Percentiles rank a stretch among this genome's conserved stretches.
phyloP scores from a whole-genome alignment of 768 basidiomycete genomes.

The Boletus tylopilopsis region DNA sequence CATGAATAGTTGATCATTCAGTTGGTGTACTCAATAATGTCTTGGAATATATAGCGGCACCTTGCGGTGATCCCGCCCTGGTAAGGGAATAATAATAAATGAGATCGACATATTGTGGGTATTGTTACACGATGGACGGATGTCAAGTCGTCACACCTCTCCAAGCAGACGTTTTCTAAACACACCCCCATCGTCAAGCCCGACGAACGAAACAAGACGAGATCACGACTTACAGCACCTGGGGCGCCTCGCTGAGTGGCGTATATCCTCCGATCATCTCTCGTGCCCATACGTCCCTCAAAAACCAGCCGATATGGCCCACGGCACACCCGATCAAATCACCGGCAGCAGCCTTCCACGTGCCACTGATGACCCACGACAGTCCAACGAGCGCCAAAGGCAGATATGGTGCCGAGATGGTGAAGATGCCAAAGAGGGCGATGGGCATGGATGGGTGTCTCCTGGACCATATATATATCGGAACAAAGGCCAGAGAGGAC shows the following conservation, averaged over 20 bases:
- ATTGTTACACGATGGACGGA: slow-evolving; percentile 8
- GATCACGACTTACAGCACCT: slow-evolving; percentile 52
- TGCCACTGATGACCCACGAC: slow-evolving; percentile 78
- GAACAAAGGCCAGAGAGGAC: slow-evolving; percentile 87
- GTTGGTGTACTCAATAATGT: too few species aligned
- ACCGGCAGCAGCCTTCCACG: slow-evolving; percentile 78
- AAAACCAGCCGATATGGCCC: slow-evolving; percentile 82
- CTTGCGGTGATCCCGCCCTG: too few species aligned
- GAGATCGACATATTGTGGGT: slow-evolving; percentile 1
- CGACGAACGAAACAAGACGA: not conserved
- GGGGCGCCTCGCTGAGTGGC: slow-evolving; percentile 69
- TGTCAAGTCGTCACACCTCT: slow-evolving; percentile 35
- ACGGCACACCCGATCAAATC: slow-evolving; percentile 84
- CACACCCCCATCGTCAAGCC: too few species aligned
- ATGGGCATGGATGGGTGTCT: slow-evolving; percentile 95
- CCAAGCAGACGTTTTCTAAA: slow-evolving; percentile 65
- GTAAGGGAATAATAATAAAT: not conserved
- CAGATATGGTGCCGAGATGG: slow-evolving; percentile 93
- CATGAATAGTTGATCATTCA: too few species aligned
- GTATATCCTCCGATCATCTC: slow-evolving; percentile 80
- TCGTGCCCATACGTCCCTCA: slow-evolving; percentile 83
- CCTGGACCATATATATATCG: slow-evolving; percentile 96
- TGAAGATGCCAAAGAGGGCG: slow-evolving; percentile 91
- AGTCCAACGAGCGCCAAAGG: slow-evolving; percentile 88
- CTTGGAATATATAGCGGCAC: too few species aligned